Base-by-base conservation (phyloP, 2,329 filamentous ascomycete genomes). In the Teratosphaeria zuluensis region DNA sequence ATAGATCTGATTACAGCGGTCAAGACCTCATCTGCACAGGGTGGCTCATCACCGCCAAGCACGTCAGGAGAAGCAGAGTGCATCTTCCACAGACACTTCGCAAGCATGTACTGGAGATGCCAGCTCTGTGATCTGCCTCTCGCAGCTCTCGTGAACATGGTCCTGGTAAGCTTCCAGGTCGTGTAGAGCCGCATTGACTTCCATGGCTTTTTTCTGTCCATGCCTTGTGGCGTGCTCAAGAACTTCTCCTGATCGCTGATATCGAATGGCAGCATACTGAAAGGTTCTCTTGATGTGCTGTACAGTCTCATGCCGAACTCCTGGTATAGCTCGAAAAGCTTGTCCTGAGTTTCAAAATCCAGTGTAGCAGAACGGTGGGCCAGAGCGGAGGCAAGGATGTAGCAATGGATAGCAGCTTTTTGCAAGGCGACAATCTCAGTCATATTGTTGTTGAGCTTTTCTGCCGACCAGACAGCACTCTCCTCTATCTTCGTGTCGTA, bases 401-500 rank as follows among this genome's bases (percentile, higher is more conserved):
- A 84, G 70, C 89, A 92, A 71, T 95, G 90, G 53, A 95, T 92
- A 1, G 90, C 86, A 66, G 84, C 84, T 33, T 90, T 84, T 71
- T 96, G 90, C 61, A 88, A 82, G 56, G 84, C 84, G 28, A 90
- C 81, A 52, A 95, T 74, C 59, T 95, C 90, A 3, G 78, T 76
- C 58, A 88, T 85, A 66, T 88, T 87, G 70, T 88, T 92, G 74
- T 95, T 95, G 74, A 95, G 86, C 73, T 95, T 95, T 65, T 95
- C 90, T 0, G 90, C 89, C 21, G 87, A 88, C 91, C 91, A 95
- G 4, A 92, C 83, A 4, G 95, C 88, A 6, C 86, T 84, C 72
- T 96, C 91, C 62, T 96, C 91, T 14, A 95, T 77, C 66, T 95
- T 90, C 55, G 89, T 87, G 72, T 96, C 91, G 67, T 90, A 92